These are phyloP conservation scores for Abrus pulchellus DNA, from an alignment of 306 rosid genomes.

Conservation along the genomic window DNA sequence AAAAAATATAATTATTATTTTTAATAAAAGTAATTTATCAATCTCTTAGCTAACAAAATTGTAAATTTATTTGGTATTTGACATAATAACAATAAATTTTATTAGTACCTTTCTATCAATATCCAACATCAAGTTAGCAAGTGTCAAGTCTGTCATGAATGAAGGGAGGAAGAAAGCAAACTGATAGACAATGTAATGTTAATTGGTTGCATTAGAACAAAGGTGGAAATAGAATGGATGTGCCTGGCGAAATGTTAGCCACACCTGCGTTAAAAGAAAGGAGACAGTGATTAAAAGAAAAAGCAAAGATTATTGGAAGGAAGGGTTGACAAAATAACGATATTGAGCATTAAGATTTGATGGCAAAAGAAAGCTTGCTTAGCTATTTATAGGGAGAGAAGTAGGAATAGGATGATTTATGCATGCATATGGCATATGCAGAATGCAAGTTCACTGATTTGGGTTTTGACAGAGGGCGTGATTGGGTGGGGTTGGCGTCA, in stretches of 20 bases:
- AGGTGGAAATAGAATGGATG: conserved; percentile 3
- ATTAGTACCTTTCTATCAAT: background rate
- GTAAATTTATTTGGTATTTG: background rate
- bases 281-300: background rate
- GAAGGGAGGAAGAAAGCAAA: background rate
- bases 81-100: background rate
- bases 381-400: background rate
- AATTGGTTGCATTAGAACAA: background rate
- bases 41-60: background rate
- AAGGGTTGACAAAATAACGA: background rate
- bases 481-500: conserved; percentile 74
- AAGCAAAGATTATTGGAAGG: background rate
- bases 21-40: background rate
- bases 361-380: background rate
- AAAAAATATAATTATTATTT: background rate
- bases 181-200: background rate
- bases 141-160: background rate
- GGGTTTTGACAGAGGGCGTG: background rate
- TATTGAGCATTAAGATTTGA: background rate
- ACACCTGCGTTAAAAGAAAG: background rate
- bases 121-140: background rate
- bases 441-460: background rate
- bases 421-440: background rate
- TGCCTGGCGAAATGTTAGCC: background rate
- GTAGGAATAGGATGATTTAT: background rate